Base-by-base conservation (phyloP, 2,329 filamentous ascomycete species). In the Botrytis fabae region DNA sequence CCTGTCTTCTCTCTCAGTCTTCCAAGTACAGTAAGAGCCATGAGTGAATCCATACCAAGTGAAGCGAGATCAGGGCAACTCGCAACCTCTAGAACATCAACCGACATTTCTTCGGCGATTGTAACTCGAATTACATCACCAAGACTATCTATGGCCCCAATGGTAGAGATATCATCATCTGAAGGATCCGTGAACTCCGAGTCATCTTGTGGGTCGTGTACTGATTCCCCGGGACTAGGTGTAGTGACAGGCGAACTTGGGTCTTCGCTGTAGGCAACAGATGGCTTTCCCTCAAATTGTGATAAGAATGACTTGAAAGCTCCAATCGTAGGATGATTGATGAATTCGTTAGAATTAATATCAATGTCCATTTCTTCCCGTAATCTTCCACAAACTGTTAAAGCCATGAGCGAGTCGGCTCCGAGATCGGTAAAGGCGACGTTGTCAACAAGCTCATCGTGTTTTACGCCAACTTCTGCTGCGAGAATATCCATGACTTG, bases 81-180 rank as follows among this genome's bases (percentile, higher is more conserved):
- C 4, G 86, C 80, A 44, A 89, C 84, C 77, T 93, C 90, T 44
- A 90, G 88, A 18, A 91, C 84, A 38, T 90, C 88, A n/a, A 93
- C 88, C 73, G 90, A 90, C 86, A 93, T 92, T 81, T 93, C 91
- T 54, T 86, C 85, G n/a, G 90, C 88, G 75, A 93, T 89, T 72
- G 90, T 92, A 71, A 87, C 86, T 80, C 91, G 89, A 64, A 92
- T 85, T 77, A 86, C 80, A 79, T 84, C 78, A 83, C 85, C 82
- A 54, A 87, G 78, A 79, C 85, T 83, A 75, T 84, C 81, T 25
- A 83, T 80, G 77, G 87, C 86, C 70, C 83, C 79, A 0, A 84
- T 84, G 68, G 86, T 86, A 69, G 83, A 85, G 25, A 86, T 83
- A 76, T 85, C 88, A 73, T 86, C 84, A 73, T 88, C 87, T 28